Conservation (phyloP, 331 rosid species). For the Erythrophleum ivorense region DNA sequence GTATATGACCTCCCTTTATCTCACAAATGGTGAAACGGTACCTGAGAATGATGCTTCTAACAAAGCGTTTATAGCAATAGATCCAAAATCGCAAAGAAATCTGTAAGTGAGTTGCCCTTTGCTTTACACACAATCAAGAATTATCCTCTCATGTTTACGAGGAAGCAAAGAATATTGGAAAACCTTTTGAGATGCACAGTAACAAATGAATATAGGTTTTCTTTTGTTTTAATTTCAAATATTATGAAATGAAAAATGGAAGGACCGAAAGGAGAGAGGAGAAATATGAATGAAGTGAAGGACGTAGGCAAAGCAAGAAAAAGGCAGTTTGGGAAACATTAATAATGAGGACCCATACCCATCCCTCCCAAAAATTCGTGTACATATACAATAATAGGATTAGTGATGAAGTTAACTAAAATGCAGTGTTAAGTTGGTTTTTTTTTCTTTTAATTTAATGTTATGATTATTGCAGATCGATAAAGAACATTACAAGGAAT, state of each 20-base stretch:
- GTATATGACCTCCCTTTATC: background rate
- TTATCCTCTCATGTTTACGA: background rate
- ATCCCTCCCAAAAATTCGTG: too few relatives aligned
- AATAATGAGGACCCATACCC: background rate
- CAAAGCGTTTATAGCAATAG: background rate
- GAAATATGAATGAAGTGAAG: too few relatives aligned
- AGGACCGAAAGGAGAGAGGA: too few relatives aligned
- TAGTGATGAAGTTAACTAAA: too few relatives aligned
- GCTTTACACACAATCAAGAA: background rate
- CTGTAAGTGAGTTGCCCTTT: background rate
- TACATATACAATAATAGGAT: too few relatives aligned
- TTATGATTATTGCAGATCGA: background rate
- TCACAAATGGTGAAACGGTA: background rate
- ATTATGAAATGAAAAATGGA: too few relatives aligned
- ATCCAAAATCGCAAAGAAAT: background rate
- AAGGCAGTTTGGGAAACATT: background rate
- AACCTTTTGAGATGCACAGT: background rate
- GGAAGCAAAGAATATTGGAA: background rate
- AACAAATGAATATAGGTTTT: too few relatives aligned
- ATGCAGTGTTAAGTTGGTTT: too few relatives aligned
- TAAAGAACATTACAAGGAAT: too few relatives aligned
- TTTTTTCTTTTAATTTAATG: too few relatives aligned
- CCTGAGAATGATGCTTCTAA: background rate
- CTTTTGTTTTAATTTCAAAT: too few relatives aligned
- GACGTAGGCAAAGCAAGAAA: too few relatives aligned